Conservation (phyloP, 371 early-diverging fungal species). For the Haplosporangium sp. region DNA sequence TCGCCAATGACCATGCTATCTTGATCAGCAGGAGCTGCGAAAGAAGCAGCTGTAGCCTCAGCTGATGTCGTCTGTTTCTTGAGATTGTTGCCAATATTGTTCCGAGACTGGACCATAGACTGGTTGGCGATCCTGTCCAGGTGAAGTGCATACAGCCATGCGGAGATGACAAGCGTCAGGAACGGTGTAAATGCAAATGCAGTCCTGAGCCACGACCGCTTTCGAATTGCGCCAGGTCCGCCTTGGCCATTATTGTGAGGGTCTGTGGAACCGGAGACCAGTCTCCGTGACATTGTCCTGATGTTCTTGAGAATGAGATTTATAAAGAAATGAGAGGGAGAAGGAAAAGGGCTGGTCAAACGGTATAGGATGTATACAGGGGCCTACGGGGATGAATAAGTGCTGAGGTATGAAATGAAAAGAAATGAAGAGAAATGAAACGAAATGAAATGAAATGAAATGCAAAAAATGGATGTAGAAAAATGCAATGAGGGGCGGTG, state of each 20-base stretch:
- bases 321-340: background rate
- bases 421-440: too few relatives aligned
- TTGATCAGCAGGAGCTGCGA: background rate
- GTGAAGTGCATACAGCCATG: conserved; percentile 49
- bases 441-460: background rate
- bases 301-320: background rate
- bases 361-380: background rate
- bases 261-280: conserved; percentile 9
- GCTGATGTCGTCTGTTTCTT: conserved; percentile 3
- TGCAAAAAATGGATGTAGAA: background rate
- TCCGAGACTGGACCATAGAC: conserved; percentile 41
- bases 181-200: conserved; percentile 38
- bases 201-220: conserved; percentile 40
- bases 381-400: background rate
- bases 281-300: conserved; percentile 26
- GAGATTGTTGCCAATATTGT: background rate
- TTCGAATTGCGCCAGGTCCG: background rate
- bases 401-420: conserved; percentile 1
- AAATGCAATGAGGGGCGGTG: background rate
- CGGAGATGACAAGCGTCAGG: conserved; percentile 26
- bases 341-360: background rate
- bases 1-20: conserved; percentile 56
- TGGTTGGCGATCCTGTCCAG: conserved; percentile 43
- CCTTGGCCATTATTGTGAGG: background rate
- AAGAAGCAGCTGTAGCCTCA: background rate